Conservation (phyloP, 768 basidiomycete species). For the Tephrocybe sp. region DNA sequence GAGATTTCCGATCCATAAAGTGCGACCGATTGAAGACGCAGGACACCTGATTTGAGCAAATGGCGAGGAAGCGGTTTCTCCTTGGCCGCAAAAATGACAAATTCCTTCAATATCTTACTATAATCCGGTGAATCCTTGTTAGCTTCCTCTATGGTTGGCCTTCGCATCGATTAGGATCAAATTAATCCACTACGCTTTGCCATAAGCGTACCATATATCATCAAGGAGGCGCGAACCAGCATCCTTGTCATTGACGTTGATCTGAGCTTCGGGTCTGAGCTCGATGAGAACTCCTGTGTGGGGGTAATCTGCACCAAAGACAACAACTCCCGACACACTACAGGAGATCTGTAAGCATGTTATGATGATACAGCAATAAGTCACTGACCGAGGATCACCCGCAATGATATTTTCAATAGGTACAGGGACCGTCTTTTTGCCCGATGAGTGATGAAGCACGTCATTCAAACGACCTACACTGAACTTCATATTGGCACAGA, state of each 20-base stretch:
- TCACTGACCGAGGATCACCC: background rate
- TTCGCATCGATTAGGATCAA: background rate
- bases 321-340: background rate
- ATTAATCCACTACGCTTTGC: background rate
- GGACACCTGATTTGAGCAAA: too few relatives aligned
- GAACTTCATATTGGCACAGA: background rate
- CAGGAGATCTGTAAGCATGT: background rate
- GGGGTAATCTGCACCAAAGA: too few relatives aligned
- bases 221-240: background rate
- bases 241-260: background rate
- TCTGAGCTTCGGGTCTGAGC: background rate
- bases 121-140: background rate
- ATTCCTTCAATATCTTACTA: background rate
- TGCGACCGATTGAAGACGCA: too few relatives aligned
- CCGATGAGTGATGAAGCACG: background rate
- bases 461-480: background rate
- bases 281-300: too few relatives aligned
- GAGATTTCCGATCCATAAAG: too few relatives aligned
- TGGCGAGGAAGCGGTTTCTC: slow-evolving; percentile 21
- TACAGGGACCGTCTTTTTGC: background rate
- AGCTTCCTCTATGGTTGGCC: too few relatives aligned
- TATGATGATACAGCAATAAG: background rate
- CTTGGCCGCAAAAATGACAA: background rate
- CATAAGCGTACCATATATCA: background rate
- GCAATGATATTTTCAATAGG: background rate